Evolutionary conservation across 2,329 filamentous ascomycete genomes (phyloP), one percentile per base, ranked within the genome.

Genomic region (Geosmithia flava): DNA sequence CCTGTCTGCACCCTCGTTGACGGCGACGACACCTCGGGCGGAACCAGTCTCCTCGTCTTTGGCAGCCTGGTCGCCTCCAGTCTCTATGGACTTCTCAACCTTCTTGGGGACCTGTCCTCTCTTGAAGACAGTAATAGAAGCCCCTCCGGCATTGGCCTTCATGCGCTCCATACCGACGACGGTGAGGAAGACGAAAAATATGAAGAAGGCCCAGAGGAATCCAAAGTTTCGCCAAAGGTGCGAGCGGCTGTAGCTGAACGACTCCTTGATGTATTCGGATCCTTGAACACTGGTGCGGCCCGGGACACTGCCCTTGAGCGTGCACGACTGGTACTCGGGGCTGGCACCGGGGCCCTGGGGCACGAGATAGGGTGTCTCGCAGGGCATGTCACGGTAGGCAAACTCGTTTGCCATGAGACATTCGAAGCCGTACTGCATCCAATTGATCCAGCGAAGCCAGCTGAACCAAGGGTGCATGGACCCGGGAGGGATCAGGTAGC

Each of bases 161-260:
- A 74, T 69, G 37, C 76, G 55, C 56, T 94, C 87, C 16, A 83
- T 81, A 1, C 81, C 84, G 20, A 85, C 54, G 5, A 84, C 74
- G 0, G 86, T 91, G 29, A 91, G 64, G 11, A 81, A 54, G 13
- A 94, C 76, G 58, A 91, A 94, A 5, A 88, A 72, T 1, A 87
- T 70, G 1, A 80, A 76, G 54, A 87, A 93, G 0, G 83, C 86
- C 54, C 90, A 80, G 1, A 93, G 65, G 3, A 90, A 81, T 30
- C 83, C 86, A 56, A 86, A 88, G 59, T 91, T 89, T 3, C 86
- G 79, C 83, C 83, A 87, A 7, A 82, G 64, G 54, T 87, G 74
- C 1, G 66, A 63, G 1, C 73, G 64, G 4, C 64, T 68, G 58
- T 85, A 87, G 2, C 66, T 60, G 53, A 76, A 83, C 3, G 64